Evolutionary conservation across 169 alveolate genomes (phyloP).

Genomic region (Eimeria tenella): DNA sequence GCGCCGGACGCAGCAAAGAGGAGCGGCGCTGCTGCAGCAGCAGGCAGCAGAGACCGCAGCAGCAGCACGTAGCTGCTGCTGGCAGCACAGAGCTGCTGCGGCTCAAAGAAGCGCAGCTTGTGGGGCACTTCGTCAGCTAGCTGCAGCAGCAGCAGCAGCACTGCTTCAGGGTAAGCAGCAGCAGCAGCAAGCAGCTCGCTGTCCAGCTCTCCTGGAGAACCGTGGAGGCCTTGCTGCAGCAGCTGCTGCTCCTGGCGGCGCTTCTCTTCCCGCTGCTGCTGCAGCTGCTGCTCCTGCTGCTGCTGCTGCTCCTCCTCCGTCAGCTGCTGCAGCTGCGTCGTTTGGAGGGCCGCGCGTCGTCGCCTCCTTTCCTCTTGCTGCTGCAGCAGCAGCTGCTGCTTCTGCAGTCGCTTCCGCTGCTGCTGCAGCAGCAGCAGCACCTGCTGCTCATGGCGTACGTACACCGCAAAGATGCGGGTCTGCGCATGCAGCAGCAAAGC

Average conservation of each 20-base stretch:
- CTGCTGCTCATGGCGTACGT: conserved; percentile 50
- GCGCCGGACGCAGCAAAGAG: neutral
- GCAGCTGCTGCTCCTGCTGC: conserved; percentile 48
- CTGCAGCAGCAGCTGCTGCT: conserved; percentile 35
- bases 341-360: neutral
- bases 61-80: conserved; percentile 67
- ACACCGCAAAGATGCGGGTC: conserved; percentile 41
- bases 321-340: conserved; percentile 8
- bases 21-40: conserved; percentile 45
- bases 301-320: conserved; percentile 44
- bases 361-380: conserved; percentile 20
- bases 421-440: conserved; percentile 45
- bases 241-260: conserved; percentile 26
- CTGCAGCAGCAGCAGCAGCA: conserved; percentile 50
- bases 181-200: conserved; percentile 35
- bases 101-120: conserved; percentile 27
- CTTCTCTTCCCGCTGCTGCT: conserved; percentile 7
- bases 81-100: conserved; percentile 22
- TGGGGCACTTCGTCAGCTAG: conserved; percentile 38
- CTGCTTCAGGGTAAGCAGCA: conserved; percentile 22
- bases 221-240: conserved; percentile 8
- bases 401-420: conserved; percentile 16
- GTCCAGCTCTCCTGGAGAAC: neutral
- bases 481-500: conserved; percentile 57
- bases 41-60: conserved; percentile 25